phyloP scores from a whole-genome alignment of 2,329 filamentous ascomycete genomes.

The Colletotrichum eremochloae region DNA sequence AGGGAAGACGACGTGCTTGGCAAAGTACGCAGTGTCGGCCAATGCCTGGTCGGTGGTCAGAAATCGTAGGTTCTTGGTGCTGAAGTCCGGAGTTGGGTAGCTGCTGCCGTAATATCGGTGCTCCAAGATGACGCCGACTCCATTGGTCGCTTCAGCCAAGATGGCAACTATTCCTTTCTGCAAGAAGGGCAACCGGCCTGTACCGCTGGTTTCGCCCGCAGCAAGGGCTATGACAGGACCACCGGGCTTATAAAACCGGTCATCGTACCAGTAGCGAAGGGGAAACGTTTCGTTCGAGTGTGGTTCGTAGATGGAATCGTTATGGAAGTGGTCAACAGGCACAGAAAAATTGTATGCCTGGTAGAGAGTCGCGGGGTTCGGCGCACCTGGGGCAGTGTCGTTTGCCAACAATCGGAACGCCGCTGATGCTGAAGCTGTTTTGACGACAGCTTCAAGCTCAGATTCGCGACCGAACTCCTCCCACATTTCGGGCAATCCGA shows the following conservation, averaged over 20 bases:
- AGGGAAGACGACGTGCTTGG: slow-evolving; percentile 76
- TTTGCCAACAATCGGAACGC: slow-evolving; percentile 4
- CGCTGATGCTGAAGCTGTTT: neutral
- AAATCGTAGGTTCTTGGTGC: slow-evolving; percentile 80
- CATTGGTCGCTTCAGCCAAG: slow-evolving; percentile 77
- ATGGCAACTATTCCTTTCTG: slow-evolving; percentile 83
- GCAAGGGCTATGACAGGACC: slow-evolving; percentile 85
- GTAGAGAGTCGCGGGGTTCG: slow-evolving; percentile 47
- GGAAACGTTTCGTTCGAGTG: slow-evolving; percentile 77
- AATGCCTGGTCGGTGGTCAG: slow-evolving; percentile 86
- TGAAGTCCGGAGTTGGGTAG: slow-evolving; percentile 75
- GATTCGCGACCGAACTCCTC: slow-evolving; percentile 5
- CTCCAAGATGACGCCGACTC: slow-evolving; percentile 84
- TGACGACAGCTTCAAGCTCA: neutral
- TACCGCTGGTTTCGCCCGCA: slow-evolving; percentile 76
- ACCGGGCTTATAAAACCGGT: slow-evolving; percentile 78
- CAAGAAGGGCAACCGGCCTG: slow-evolving; percentile 74
- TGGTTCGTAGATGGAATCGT: slow-evolving; percentile 82
- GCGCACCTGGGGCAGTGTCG: slow-evolving; percentile 5
- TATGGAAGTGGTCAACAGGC: slow-evolving; percentile 85
- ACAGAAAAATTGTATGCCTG: slow-evolving; percentile 58
- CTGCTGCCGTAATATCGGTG: slow-evolving; percentile 89
- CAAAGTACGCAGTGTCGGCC: slow-evolving; percentile 87
- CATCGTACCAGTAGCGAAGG: slow-evolving; percentile 88
- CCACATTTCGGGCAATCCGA: slow-evolving; percentile 30